Percentiles rank a stretch among this genome's conserved stretches.
Evolutionary conservation across 1,284 basidiomycete genomes (phyloP).

Genomic region (Leccinum solheimii): DNA sequence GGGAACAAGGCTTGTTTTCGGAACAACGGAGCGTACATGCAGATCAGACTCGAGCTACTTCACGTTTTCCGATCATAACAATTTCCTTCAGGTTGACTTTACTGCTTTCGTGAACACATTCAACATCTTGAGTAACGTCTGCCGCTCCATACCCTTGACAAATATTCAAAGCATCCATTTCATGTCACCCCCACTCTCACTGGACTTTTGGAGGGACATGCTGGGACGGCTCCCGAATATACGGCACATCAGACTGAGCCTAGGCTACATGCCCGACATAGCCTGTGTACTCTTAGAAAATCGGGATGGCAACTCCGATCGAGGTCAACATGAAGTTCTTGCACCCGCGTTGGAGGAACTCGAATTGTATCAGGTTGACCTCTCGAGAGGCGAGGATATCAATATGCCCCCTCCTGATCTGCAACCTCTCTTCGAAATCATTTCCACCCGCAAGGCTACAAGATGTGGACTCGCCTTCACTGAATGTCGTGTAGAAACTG

Average conservation of each 20-base stretch:
- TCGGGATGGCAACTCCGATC: not conserved
- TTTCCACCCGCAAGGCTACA: not conserved
- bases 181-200: not conserved
- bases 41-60: not conserved
- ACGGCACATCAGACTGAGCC: not conserved
- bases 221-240: not conserved
- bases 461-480: not conserved
- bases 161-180: not conserved
- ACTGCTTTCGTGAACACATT: not conserved
- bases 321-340: no score
- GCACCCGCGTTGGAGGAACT: not conserved
- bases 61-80: not conserved
- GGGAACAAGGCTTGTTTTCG: not conserved
- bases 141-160: not conserved
- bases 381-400: not conserved
- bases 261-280: not conserved
- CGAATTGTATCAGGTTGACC: not conserved
- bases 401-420: not conserved
- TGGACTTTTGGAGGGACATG: not conserved
- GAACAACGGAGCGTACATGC: not conserved
- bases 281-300: not conserved
- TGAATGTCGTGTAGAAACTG: not conserved
- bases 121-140: not conserved
- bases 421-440: not conserved
- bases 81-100: not conserved